Conservation (phyloP, 1,139 yeast species). For the Geotrichum citri-aurantii region DNA sequence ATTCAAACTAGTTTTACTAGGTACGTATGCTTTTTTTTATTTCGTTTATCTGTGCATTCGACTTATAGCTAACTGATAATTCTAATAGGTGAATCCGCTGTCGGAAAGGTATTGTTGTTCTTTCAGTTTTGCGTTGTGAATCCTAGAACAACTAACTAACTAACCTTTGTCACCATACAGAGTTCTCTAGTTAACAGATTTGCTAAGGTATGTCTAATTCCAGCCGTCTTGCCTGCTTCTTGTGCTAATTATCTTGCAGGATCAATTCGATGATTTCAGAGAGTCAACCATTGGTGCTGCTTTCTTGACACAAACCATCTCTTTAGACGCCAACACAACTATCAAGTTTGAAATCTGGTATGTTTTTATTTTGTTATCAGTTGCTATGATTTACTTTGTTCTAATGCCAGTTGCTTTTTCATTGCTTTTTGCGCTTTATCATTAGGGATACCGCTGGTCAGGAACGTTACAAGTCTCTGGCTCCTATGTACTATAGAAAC, state of each 20-base stretch:
- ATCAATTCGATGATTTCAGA: conserved; percentile 87
- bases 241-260: conserved; percentile 31
- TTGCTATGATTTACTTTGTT: conserved; percentile 34
- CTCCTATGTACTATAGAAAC: conserved; percentile 87
- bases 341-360: conserved; percentile 45
- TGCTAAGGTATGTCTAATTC: conserved; percentile 49
- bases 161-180: conserved; percentile 32
- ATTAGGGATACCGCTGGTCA: conserved; percentile 92
- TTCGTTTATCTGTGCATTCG: neutral
- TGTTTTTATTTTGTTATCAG: conserved; percentile 10
- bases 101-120: conserved; percentile 55
- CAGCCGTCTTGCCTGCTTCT: neutral
- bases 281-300: conserved; percentile 98
- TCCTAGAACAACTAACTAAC: neutral
- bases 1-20: conserved; percentile 79
- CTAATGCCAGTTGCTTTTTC: neutral
- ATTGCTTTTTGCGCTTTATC: neutral
- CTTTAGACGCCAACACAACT: conserved; percentile 49
- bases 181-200: conserved; percentile 83
- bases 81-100: conserved; percentile 82
- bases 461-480: conserved; percentile 80
- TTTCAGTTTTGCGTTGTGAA: neutral
- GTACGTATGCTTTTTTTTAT: conserved; percentile 26
- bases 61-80: neutral
- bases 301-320: conserved; percentile 84